Conservation (phyloP, 805 yeast species). For the Wickerhamomyces hampshirensis region DNA sequence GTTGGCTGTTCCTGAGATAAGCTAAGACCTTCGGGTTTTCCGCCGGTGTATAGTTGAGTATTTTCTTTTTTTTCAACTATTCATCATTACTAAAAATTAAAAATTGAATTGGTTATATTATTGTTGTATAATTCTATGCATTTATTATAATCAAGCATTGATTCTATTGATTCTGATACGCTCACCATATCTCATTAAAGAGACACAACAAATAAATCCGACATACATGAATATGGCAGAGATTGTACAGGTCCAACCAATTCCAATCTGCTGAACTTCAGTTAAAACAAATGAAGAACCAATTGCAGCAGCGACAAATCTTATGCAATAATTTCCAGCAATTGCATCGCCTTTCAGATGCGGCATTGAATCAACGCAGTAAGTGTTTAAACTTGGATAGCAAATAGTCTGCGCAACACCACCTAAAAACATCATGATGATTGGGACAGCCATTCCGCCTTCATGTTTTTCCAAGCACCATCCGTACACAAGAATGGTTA, state of each 20-base stretch:
- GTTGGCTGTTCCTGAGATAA: no score
- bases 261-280: conserved; percentile 43
- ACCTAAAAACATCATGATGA: conserved; percentile 41
- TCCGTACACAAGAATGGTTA: conserved; percentile 41
- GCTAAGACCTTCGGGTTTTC: no score
- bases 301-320: conserved; percentile 48
- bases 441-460: conserved; percentile 54
- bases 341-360: conserved; percentile 51
- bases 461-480: conserved; percentile 27
- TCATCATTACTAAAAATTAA: no score
- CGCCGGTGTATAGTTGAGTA: no score
- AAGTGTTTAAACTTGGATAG: conserved; percentile 51
- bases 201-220: conserved; percentile 31
- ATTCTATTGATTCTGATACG: conserved; percentile 23
- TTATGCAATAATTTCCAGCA: conserved; percentile 45
- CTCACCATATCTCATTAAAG: conserved; percentile 37
- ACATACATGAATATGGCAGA: conserved; percentile 38
- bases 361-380: conserved; percentile 56
- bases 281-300: conserved; percentile 45
- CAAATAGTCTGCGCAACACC: conserved; percentile 48
- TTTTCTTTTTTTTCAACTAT: no score
- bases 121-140: no score
- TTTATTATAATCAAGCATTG: no score
- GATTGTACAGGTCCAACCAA: conserved; percentile 53
- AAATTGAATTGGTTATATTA: no score